These are phyloP conservation scores for Clonostachys byssicola DNA, from an alignment of 2,329 filamentous ascomycete genomes.

Conservation along the genomic window DNA sequence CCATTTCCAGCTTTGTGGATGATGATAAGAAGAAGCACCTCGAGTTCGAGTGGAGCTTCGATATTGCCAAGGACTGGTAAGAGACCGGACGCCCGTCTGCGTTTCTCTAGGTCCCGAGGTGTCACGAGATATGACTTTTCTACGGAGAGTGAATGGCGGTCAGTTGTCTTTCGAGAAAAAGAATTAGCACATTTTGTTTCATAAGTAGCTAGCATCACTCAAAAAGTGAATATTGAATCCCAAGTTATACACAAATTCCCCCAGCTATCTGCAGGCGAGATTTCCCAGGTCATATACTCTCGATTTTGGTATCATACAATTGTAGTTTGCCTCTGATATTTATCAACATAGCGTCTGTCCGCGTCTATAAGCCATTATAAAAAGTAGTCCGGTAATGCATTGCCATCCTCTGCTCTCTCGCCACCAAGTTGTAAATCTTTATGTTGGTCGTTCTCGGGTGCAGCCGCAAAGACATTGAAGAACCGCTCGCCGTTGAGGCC, in stretches of 20 bases:
- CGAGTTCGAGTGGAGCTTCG: constrained; percentile 92
- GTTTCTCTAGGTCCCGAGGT: neutral
- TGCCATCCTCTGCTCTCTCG: constrained; percentile 65
- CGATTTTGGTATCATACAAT: no score
- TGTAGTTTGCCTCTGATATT: no score
- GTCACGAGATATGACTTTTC: neutral
- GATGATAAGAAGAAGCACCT: constrained; percentile 91
- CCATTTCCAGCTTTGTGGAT: constrained; percentile 86
- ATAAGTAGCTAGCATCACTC: no score
- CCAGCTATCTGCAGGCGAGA: no score
- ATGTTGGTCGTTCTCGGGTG: constrained; percentile 90
- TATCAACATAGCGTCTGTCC: no score
- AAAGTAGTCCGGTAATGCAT: constrained; percentile 67
- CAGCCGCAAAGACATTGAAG: constrained; percentile 97
- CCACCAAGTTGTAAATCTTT: constrained; percentile 76
- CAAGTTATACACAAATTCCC: no score
- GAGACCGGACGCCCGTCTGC: neutral
- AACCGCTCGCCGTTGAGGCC: constrained; percentile 88
- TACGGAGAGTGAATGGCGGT: neutral
- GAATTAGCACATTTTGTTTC: no score
- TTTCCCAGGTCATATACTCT: no score
- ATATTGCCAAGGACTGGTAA: constrained; percentile 96
- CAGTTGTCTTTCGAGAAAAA: neutral
- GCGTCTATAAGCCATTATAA: constrained; percentile 35
- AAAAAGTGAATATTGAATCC: no score